Evolutionary conservation across 306 rosid genomes (phyloP).

Genomic region (Gynostemma pentaphyllum): DNA sequence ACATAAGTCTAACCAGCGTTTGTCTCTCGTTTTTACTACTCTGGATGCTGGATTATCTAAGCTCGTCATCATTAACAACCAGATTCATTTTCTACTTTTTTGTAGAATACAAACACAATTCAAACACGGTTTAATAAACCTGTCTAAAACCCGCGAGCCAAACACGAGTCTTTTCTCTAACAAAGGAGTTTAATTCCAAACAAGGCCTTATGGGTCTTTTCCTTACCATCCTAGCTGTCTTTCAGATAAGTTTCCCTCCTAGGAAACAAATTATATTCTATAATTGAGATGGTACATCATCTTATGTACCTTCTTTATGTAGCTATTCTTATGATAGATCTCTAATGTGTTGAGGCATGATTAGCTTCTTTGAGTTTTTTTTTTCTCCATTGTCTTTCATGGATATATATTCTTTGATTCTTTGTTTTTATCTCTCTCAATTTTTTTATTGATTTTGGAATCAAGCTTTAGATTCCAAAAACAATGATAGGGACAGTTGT

Average conservation of each 20-base stretch:
- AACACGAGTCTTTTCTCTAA: too few relatives aligned
- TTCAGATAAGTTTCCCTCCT: slow-evolving; percentile 46
- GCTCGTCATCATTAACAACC: too few relatives aligned
- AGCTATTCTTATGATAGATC: background rate
- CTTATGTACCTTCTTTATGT: background rate
- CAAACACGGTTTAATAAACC: too few relatives aligned
- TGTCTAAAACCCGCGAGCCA: too few relatives aligned
- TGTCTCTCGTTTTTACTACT: too few relatives aligned
- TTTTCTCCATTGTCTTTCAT: too few relatives aligned
- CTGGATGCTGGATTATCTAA: too few relatives aligned
- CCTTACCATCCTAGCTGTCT: slow-evolving; percentile 46
- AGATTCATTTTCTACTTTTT: too few relatives aligned
- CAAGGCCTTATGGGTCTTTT: slow-evolving; percentile 29
- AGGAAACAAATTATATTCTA: slow-evolving; percentile 42
- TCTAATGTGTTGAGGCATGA: background rate
- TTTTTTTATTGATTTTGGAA: background rate
- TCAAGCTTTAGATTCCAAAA: background rate
- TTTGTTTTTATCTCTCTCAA: background rate
- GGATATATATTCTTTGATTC: background rate
- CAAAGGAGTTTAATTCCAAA: slow-evolving; percentile 25
- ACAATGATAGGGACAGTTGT: background rate
- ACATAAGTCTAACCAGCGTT: too few relatives aligned
- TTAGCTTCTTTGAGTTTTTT: background rate
- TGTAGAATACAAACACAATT: too few relatives aligned
- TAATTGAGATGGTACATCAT: background rate